phyloP scores from a whole-genome alignment of 768 basidiomycete genomes.

The Suillus luteus region DNA sequence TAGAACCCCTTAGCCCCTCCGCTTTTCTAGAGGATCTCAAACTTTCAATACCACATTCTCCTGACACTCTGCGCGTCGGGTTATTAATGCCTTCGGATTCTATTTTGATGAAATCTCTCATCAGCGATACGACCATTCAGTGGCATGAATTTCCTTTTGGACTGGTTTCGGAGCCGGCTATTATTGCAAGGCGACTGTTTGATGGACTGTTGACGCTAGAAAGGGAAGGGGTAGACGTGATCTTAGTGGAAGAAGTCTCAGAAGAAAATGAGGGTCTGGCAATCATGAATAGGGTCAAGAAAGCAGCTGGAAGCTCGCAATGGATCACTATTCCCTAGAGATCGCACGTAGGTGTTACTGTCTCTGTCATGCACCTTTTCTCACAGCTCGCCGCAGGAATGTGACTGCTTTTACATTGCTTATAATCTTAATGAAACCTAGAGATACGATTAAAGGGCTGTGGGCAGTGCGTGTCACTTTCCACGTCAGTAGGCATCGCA shows the following conservation, averaged over 20 bases:
- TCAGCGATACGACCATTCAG: constrained; percentile 40
- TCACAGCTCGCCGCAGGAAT: constrained; percentile 2
- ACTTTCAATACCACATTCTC: constrained; percentile 14
- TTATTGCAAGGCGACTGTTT: constrained; percentile 81
- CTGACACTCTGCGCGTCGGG: constrained; percentile 51
- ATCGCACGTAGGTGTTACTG: background rate
- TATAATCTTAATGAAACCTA: background rate
- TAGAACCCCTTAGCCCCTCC: constrained; percentile 31
- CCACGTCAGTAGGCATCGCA: background rate
- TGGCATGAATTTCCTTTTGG: constrained; percentile 61
- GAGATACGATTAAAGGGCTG: background rate
- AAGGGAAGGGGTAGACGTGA: constrained; percentile 70
- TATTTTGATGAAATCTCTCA: constrained; percentile 32
- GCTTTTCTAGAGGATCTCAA: constrained; percentile 49
- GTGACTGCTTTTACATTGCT: background rate
- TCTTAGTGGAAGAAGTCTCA: constrained; percentile 81
- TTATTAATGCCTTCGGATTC: constrained; percentile 68
- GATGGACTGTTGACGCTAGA: constrained; percentile 87
- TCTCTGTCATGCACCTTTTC: background rate
- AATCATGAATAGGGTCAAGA: constrained; percentile 91
- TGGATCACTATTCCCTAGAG: constrained; percentile 32
- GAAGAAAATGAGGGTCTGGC: constrained; percentile 87
- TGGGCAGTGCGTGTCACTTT: background rate
- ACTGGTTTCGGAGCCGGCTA: constrained; percentile 54
- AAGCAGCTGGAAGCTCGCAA: constrained; percentile 71